Evolutionary conservation across 768 basidiomycete species (phyloP).

Genomic region (Dentipellis sp.): DNA sequence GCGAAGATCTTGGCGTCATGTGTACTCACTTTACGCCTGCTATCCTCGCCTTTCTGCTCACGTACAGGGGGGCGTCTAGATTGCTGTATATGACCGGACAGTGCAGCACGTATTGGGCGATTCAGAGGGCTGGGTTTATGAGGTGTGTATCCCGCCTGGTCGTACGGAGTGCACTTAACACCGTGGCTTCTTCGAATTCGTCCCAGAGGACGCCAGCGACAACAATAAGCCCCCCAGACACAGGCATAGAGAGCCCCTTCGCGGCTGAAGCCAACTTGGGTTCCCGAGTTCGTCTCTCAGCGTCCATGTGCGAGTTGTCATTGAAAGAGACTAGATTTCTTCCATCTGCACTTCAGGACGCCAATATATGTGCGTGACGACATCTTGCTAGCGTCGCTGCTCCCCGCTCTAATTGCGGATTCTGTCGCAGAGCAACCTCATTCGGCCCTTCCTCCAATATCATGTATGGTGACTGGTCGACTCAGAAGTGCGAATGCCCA

Average conservation of each 20-base stretch:
- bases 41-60: too few species aligned
- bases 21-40: not conserved
- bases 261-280: not conserved
- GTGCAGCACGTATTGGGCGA: not conserved
- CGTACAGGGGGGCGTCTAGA: not conserved
- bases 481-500: not conserved
- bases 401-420: not conserved
- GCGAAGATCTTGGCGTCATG: not conserved
- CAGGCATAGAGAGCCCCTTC: not conserved
- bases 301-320: not conserved
- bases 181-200: too few species aligned
- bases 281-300: not conserved
- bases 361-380: conserved; percentile 10
- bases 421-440: conserved; percentile 10
- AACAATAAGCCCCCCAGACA: too few species aligned
- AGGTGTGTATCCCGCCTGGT: not conserved
- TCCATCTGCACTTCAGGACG: conserved; percentile 13
- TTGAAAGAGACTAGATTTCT: conserved; percentile 6
- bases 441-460: conserved; percentile 6
- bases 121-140: not conserved
- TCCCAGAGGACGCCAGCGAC: too few species aligned
- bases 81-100: not conserved
- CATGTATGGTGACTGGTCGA: not conserved
- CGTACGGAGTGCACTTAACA: too few species aligned
- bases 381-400: not conserved